Evolutionary conservation across 2,329 filamentous ascomycete genomes (phyloP), one percentile per base, ranked within the genome.

Genomic region (Ophiostoma pallidulum): DNA sequence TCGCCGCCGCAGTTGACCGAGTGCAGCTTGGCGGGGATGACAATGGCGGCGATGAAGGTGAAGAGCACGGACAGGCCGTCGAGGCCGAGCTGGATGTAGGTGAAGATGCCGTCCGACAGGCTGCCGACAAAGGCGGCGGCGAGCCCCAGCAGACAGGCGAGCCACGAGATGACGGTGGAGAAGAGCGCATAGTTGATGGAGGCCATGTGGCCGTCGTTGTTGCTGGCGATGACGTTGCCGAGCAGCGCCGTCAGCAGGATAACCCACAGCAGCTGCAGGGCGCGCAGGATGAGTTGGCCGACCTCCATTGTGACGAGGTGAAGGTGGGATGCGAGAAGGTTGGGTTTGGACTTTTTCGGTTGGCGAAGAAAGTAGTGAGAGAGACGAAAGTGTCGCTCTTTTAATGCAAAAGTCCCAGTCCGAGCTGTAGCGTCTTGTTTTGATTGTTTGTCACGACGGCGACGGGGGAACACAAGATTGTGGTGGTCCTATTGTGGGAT

Each of bases 161-260:
- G 59, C 80, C 84, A 84, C 36, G 74, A 74, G 53, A 86, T 70
- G 1, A 76, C 74, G 31, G 77, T 71, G 54, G 82, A 77, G 63
- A 89, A 90, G 69, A 90, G 82, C 64, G 77, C 71, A 60, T 77
- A 80, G 66, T 79, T 78, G 62, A 80, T 61, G 54, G 74, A 67
- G n/a, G 71, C 64, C 51, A 62, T 59, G 24, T 58, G 62, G 51
- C 68, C 69, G 56, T 68, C 60, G 44, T 65, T 57, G 59, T 75
- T 75, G 58, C 51, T 64, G 43, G 72, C 71, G 51, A 79, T 76
- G 57, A 78, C 71, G 54, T 78, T 79, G 58, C 76, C 76, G 54
- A 78, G 68, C 48, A 80, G 69, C 29, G 69, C 75, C 3, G 75
- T 77, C 47, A 72, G 62, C 54, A 80, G 64, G 36, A 80, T 57